phyloP scores from a whole-genome alignment of 441 rosid genomes.

The Codiaeum variegatum region DNA sequence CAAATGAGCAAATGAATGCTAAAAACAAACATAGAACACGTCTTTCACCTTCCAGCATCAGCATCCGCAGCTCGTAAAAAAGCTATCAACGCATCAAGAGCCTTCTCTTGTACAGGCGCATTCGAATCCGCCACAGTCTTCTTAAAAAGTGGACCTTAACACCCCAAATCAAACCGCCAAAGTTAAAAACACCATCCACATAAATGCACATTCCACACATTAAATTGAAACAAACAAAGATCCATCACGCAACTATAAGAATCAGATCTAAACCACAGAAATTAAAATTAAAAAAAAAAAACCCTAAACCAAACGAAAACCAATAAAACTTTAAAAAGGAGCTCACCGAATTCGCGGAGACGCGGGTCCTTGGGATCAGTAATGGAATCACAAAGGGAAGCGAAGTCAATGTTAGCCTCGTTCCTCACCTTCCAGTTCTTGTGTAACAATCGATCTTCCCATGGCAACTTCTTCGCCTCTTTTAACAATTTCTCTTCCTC shows the following conservation, averaged over 20 bases:
- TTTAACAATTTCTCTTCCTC: slow-evolving; percentile 90
- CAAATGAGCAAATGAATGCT: background rate
- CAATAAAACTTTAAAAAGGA: too few species aligned
- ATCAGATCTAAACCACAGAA: slow-evolving; percentile 58
- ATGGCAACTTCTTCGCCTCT: slow-evolving; percentile 97
- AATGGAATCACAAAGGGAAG: slow-evolving; percentile 76
- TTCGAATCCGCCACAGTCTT: slow-evolving; percentile 95
- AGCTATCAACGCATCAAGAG: slow-evolving; percentile 92
- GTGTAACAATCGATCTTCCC: slow-evolving; percentile 96
- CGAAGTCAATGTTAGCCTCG: slow-evolving; percentile 90
- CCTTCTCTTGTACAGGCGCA: slow-evolving; percentile 99
- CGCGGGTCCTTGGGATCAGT: slow-evolving; percentile 92
- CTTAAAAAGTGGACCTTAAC: slow-evolving; percentile 72
- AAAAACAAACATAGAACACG: slow-evolving; percentile 8
- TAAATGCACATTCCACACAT: slow-evolving; percentile 25
- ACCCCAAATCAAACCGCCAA: slow-evolving; percentile 10
- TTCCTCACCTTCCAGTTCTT: slow-evolving; percentile 97
- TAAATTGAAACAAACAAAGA: slow-evolving; percentile 28
- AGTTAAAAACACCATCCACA: slow-evolving; percentile 2
- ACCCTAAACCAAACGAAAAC: slow-evolving; percentile 9
- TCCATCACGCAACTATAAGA: slow-evolving; percentile 30
- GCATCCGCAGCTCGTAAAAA: slow-evolving; percentile 88
- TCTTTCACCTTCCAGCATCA: slow-evolving; percentile 78
- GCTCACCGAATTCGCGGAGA: slow-evolving; percentile 88
- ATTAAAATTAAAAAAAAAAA: background rate